Base-by-base conservation (phyloP, 176 grass and related monocot species). In the Ensete glaucum region DNA sequence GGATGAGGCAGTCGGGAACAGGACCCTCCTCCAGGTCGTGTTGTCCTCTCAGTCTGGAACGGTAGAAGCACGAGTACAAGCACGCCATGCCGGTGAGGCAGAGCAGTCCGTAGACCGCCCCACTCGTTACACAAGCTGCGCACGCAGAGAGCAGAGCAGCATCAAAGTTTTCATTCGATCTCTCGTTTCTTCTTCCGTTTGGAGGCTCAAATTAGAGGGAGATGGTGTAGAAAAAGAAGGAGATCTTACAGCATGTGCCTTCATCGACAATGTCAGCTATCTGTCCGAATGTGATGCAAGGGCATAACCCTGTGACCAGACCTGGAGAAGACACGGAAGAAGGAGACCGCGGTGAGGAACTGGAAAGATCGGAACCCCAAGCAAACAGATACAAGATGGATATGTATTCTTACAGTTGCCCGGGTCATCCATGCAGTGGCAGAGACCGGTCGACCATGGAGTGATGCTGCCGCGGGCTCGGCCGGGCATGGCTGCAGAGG, bases 381-480 rank as follows among this genome's bases (percentile, higher is more conserved):
- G 8, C 9, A 13, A 50, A 48, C 11, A 2, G 25, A 69, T 17
- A 19, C 14, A 17, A 48, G 26, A 19, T 48, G 3, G 26, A 8
- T 49, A 2, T 17, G 13, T 43, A 29, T 49, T 67, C 82, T 91
- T 85, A 91, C 90, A 99, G 88, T 94, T 99, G 1, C 90, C 90
- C 1, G 95, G 90, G 53, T 99, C 95, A 80, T 99, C 95, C 88
- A 89, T 86, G 75, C 95, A 99, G 83, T 99, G 88, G 88, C 89
- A 99, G 64, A 99, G 95, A 22, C 95, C 86, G 13, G 95, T 99
- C 11, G 95, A 99, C 95, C 95, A 99, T 20, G 11, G 73, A 29
- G 65, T 76, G 49, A 93, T 58, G 50, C 77, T 64, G 71, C 22
- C 24, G 70, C 16, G 76, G 80, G 76, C 9, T 71, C 66, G 76